Evolutionary conservation across 495 filamentous ascomycete species (phyloP).

Genomic region (Pyrenula massariospora): DNA sequence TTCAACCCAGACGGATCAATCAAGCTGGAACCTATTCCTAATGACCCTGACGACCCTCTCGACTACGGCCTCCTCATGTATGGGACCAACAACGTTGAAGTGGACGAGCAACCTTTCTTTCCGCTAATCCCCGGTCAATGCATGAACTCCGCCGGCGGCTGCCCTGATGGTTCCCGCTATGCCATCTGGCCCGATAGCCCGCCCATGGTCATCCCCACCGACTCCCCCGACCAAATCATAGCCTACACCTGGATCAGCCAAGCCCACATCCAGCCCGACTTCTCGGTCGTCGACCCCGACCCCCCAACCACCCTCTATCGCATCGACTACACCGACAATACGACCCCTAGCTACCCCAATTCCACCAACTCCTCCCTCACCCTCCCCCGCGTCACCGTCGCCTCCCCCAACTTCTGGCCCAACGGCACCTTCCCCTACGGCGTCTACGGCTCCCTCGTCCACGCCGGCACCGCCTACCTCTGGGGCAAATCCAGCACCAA

Average conservation of each 20-base stretch:
- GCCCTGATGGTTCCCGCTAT: constrained; percentile 13
- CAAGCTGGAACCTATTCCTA: neutral
- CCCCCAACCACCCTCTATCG: constrained; percentile 13
- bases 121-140: constrained; percentile 11
- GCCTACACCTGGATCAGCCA: constrained; percentile 20
- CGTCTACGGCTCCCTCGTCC: constrained; percentile 16
- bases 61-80: constrained; percentile 9
- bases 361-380: constrained; percentile 2
- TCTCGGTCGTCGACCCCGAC: constrained; percentile 8
- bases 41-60: neutral
- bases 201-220: constrained; percentile 12
- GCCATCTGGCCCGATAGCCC: constrained; percentile 18
- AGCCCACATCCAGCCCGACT: constrained; percentile 10
- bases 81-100: constrained; percentile 7
- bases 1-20: constrained; percentile 8
- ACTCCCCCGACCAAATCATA: constrained; percentile 6
- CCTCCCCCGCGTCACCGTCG: constrained; percentile 10
- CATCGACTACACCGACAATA: constrained; percentile 1
- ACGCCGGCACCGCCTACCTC: constrained; percentile 14
- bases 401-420: constrained; percentile 14
- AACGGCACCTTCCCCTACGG: constrained; percentile 15
- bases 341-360: too few relatives aligned
- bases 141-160: constrained; percentile 10
- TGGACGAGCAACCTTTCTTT: constrained; percentile 11
- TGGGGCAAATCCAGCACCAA: constrained; percentile 11